Percentiles rank a stretch among this genome's conserved stretches.
phyloP scores from a whole-genome alignment of 2,329 filamentous ascomycete species.

The Hypocrella siamensis region DNA sequence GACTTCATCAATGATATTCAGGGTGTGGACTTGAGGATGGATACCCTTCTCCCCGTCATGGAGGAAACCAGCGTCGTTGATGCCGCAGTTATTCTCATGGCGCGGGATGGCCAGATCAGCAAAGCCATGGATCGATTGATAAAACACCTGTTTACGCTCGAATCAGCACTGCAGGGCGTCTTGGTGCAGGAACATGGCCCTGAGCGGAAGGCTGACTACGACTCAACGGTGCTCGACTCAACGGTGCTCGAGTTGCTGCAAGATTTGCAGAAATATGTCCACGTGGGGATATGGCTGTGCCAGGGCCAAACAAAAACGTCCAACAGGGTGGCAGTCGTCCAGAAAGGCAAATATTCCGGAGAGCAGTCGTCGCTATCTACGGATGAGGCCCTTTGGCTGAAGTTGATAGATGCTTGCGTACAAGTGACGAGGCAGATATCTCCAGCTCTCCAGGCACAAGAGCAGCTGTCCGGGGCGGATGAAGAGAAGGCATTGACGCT shows the following conservation, averaged over 20 bases:
- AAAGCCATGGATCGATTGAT: constrained; percentile 75
- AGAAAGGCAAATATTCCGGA: constrained; percentile 31
- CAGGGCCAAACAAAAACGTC: constrained; percentile 62
- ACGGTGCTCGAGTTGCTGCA: constrained; percentile 59
- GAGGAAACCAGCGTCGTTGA: constrained; percentile 84
- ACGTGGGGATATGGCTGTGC: constrained; percentile 92
- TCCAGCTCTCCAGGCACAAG: constrained; percentile 28
- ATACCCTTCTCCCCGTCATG: constrained; percentile 70
- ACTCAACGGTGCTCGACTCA: constrained; percentile 55
- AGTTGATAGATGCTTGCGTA: constrained; percentile 43
- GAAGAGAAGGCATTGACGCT: constrained; percentile 46
- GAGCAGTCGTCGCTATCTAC: constrained; percentile 29
- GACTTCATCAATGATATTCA: constrained; percentile 68
- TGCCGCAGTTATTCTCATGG: constrained; percentile 81
- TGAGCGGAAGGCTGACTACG: constrained; percentile 31
- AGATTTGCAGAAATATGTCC: constrained; percentile 73
- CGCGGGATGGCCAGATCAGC: constrained; percentile 68
- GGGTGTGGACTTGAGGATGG: constrained; percentile 62
- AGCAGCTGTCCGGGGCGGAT: constrained; percentile 24
- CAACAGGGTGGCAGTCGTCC: constrained; percentile 26
- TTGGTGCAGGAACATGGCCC: constrained; percentile 44
- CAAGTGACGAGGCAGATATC: constrained; percentile 50
- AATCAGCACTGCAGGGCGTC: constrained; percentile 62
- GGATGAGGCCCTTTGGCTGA: constrained; percentile 44
- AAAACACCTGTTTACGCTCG: constrained; percentile 64